Conservation (phyloP, 2,329 filamentous ascomycete species). For the Exophiala spinifera region DNA sequence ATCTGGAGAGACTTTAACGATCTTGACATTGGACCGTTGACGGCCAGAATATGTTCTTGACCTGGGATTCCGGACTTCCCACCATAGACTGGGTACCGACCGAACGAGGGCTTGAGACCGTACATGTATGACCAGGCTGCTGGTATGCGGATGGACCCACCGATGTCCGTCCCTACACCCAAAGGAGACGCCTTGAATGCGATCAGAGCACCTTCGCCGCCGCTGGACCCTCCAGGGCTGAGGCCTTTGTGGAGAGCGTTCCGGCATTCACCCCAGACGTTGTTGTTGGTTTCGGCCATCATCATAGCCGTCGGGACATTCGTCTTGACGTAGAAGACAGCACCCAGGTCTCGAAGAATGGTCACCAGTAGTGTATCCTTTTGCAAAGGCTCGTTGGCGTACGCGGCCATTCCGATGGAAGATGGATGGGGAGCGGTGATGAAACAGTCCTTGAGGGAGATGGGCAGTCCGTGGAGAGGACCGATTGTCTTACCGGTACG, state of each 20-base stretch:
- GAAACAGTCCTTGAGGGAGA: constrained; percentile 56
- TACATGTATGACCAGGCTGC: constrained; percentile 39
- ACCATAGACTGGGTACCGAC: constrained; percentile 39
- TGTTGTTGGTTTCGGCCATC: constrained; percentile 44
- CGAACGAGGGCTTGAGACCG: constrained; percentile 41
- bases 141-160: constrained; percentile 41
- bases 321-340: constrained; percentile 53
- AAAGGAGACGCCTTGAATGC: constrained; percentile 34
- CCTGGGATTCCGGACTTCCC: constrained; percentile 37
- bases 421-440: constrained; percentile 32
- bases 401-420: constrained; percentile 38
- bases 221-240: constrained; percentile 37
- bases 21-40: constrained; percentile 40
- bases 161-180: constrained; percentile 42
- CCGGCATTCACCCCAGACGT: constrained; percentile 43
- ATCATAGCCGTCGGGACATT: constrained; percentile 51
- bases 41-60: constrained; percentile 40
- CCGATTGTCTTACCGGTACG: constrained; percentile 50
- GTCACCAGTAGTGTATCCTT: constrained; percentile 35
- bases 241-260: constrained; percentile 37
- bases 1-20: constrained; percentile 36
- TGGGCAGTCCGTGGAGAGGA: constrained; percentile 60
- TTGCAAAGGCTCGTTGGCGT: constrained; percentile 34
- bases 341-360: constrained; percentile 41
- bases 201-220: constrained; percentile 38